A percentile compares a stretch with the other conserved stretches of the same genome.
These are phyloP conservation scores for Kalanchoe fedtschenkoi DNA, from an alignment of 164 flowering plant species.

Conservation along the genomic window DNA sequence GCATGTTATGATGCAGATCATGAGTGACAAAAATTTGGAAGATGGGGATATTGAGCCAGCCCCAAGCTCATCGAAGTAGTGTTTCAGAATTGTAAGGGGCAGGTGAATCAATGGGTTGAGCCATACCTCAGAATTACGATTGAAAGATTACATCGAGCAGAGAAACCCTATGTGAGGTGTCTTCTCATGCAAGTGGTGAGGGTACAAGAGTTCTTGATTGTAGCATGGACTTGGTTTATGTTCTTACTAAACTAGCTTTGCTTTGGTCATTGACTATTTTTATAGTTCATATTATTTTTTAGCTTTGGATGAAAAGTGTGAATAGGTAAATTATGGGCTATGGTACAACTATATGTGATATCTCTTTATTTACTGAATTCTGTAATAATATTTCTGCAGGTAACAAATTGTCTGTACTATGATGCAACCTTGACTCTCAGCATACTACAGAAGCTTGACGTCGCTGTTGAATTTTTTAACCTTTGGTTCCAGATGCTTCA, in stretches of 20 bases:
- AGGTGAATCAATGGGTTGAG: constrained; percentile 95
- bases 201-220: background rate
- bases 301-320: no score
- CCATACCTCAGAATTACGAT: constrained; percentile 81
- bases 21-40: constrained; percentile 81
- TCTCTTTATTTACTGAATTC: background rate
- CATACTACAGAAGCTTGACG: constrained; percentile 78
- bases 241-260: background rate
- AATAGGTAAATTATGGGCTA: no score
- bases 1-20: constrained; percentile 35
- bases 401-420: constrained; percentile 83
- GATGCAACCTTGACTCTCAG: constrained; percentile 64
- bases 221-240: background rate
- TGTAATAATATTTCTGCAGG: constrained; percentile 31
- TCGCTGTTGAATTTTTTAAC: constrained; percentile 66
- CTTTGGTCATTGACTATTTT: no score
- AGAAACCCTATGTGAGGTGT: constrained; percentile 73
- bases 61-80: constrained; percentile 91
- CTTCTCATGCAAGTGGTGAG: constrained; percentile 94
- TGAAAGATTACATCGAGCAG: constrained; percentile 65
- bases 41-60: constrained; percentile 95
- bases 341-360: background rate
- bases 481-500: constrained; percentile 96
- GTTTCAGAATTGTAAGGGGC: constrained; percentile 89
- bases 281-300: no score